Evolutionary conservation across 108 stramenopile genomes (phyloP), one percentile per base, ranked within the genome.

Genomic region (Chaetoceros muelleri): DNA sequence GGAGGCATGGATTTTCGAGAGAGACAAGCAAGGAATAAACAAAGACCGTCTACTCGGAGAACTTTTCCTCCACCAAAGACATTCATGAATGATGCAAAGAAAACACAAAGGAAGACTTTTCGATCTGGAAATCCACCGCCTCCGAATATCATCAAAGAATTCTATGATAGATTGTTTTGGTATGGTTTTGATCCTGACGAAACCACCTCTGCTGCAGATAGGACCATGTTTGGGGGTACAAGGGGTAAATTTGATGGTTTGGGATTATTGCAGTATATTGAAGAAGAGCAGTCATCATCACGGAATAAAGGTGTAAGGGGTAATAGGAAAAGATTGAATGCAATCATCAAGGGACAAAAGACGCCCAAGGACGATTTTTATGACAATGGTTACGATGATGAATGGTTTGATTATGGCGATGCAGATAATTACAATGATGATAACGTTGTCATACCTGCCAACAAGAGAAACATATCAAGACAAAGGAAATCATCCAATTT

Each of bases 151-250:
- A 34, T 81, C 24, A 69, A 66, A 46, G 69, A 82, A 24, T 73
- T 90, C 51, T 90, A 90, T 70, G 74, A 85, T 53, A 73, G 73
- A 55, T 54, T 90, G 29, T 90, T 90, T 64, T 90, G 73, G 73
- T 74, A 69, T 45, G 73, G 73, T 16, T 74, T 74, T 55, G 73
- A 74, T 29, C 73, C 73, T 46, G 60, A 66, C 46, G 48, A 49
- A 24, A 22, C 45, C 10, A 71, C 73, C 24, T 58, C 53, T 5
- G 54, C 75, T 22, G 74, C 78, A 10, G 84, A 90, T 54, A 79
- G 78, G 25, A 85, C 82, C 40, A 76, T 85, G 59, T 90, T 90
- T 64, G 87, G 87, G 19, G 87, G 84, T 2, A 85, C 87, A 44
- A 74, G 78, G 25, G 88, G 88, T 2, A 90, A 84, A 53, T 90